phyloP scores from a whole-genome alignment of 1,284 basidiomycete genomes.

The Kwoniella shivajii region DNA sequence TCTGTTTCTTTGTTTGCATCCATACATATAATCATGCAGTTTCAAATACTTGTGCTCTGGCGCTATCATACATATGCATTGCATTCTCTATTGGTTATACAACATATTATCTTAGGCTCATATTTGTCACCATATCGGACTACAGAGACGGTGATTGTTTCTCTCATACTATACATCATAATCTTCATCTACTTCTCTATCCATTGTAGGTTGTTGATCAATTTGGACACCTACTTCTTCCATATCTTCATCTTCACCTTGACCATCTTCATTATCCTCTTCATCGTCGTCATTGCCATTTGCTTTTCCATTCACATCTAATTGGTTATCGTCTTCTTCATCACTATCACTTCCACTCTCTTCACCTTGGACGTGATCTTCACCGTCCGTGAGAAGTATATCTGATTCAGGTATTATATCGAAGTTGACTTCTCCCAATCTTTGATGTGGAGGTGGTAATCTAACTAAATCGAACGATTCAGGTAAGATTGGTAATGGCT shows the following conservation, averaged over 20 bases:
- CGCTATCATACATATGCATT: constrained; percentile 5
- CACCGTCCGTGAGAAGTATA: constrained; percentile 54
- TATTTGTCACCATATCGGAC: not conserved
- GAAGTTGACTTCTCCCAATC: constrained; percentile 89
- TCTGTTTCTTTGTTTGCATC: no score
- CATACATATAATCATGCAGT: not conserved
- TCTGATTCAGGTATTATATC: constrained; percentile 85
- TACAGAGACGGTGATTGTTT: no score
- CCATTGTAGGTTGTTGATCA: constrained; percentile 14
- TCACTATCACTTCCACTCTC: constrained; percentile 37
- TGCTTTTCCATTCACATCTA: constrained; percentile 21
- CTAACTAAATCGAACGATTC: constrained; percentile 89
- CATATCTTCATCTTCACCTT: constrained; percentile 44
- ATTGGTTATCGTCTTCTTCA: constrained; percentile 29
- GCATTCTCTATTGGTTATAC: not conserved
- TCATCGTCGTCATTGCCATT: constrained; percentile 11
- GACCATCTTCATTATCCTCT: constrained; percentile 22
- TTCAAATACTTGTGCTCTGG: not conserved
- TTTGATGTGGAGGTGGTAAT: constrained; percentile 75
- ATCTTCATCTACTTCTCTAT: constrained; percentile 48
- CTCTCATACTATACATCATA: constrained; percentile 37
- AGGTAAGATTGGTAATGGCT: constrained; percentile 86
- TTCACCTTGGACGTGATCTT: constrained; percentile 16
- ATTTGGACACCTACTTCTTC: constrained; percentile 46
- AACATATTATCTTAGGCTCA: not conserved